Percentiles rank a stretch among this genome's conserved stretches.
These are phyloP conservation scores for Pseudogymnoascus sp. DNA, from an alignment of 2,329 filamentous ascomycete genomes.

Conservation along the genomic window DNA sequence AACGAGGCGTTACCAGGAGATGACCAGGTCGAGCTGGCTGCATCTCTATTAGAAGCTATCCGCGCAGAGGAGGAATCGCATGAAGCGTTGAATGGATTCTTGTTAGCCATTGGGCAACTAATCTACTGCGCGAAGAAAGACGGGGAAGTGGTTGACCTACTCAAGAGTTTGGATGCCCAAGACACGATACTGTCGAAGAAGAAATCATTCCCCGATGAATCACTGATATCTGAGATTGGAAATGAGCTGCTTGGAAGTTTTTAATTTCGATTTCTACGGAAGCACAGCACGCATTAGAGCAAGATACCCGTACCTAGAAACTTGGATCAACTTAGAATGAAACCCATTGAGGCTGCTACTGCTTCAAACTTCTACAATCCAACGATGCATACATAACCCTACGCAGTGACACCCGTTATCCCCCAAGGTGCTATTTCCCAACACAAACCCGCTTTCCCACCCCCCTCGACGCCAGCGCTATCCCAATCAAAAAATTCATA, in stretches of 20 bases:
- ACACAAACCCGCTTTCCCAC: background rate
- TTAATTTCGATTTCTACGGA: background rate
- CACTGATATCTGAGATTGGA: conserved; percentile 45
- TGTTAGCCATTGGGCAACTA: conserved; percentile 69
- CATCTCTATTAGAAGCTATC: conserved; percentile 70
- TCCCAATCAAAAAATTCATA: background rate
- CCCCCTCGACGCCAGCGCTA: conserved; percentile 1
- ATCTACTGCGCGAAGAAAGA: conserved; percentile 62
- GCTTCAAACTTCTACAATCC: background rate
- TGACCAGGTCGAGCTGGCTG: conserved; percentile 73
- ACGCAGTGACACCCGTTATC: background rate
- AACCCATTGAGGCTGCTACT: background rate
- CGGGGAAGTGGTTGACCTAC: conserved; percentile 73
- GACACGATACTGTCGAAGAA: conserved; percentile 54
- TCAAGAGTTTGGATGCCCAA: conserved; percentile 67
- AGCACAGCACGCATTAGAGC: background rate
- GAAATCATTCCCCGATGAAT: conserved; percentile 47
- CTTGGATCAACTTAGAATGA: background rate
- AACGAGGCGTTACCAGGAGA: conserved; percentile 55
- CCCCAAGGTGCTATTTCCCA: background rate
- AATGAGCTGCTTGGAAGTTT: conserved; percentile 35
- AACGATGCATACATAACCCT: background rate
- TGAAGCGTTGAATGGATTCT: conserved; percentile 69
- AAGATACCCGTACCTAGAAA: conserved; percentile 6
- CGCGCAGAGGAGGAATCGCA: conserved; percentile 49